Percentiles rank a stretch among this genome's conserved stretches.
Conservation (phyloP, 345 rosid species). For the Citrus reticulata region DNA sequence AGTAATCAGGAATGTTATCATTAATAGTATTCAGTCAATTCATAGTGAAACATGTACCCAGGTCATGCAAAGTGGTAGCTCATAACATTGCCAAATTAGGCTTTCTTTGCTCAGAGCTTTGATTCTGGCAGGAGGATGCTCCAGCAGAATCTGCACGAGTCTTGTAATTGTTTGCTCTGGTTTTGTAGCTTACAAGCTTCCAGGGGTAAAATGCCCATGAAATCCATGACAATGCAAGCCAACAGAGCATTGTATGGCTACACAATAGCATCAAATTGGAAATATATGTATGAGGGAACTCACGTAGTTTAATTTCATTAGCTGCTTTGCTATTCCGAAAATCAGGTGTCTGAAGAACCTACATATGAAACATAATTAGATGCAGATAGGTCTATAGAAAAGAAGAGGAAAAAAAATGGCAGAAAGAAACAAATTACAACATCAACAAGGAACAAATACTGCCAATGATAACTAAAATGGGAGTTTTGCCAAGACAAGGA, state of each 20-base stretch:
- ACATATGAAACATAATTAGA: background rate
- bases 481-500: background rate
- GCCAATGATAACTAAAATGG: background rate
- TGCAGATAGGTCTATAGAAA: background rate
- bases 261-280: background rate
- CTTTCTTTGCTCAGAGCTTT: background rate
- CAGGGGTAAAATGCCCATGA: too few species aligned
- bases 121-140: background rate
- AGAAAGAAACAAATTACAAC: background rate
- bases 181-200: too few species aligned
- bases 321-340: constrained; percentile 25
- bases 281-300: background rate
- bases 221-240: background rate
- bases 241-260: background rate
- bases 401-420: background rate
- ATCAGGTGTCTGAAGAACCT: constrained; percentile 22
- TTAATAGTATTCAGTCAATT: background rate
- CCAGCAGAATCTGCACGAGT: background rate
- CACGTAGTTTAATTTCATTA: constrained; percentile 18
- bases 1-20: background rate
- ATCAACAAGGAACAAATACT: background rate
- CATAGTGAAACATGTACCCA: background rate
- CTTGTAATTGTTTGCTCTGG: background rate
- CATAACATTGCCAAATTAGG: background rate
- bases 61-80: background rate